Evolutionary conservation across 352 stramenopile genomes (phyloP).

Genomic region (Globisporangium cylindrosporum): DNA sequence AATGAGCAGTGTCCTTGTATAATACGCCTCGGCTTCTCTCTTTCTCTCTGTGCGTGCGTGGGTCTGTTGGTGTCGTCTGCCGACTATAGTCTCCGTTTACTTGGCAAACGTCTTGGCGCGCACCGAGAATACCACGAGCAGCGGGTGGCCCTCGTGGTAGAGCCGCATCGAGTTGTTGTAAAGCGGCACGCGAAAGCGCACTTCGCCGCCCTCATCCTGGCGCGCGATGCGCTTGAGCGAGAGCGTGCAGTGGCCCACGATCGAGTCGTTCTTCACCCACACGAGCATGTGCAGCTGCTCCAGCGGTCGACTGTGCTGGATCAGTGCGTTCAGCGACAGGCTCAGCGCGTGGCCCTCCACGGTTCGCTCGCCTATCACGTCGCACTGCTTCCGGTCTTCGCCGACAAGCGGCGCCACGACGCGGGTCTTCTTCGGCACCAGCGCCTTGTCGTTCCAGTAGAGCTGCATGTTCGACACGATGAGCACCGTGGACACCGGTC

Average conservation of each 20-base stretch:
- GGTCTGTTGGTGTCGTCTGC: background rate
- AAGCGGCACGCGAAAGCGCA: constrained; percentile 74
- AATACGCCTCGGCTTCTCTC: background rate
- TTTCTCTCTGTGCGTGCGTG: background rate
- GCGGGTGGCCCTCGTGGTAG: constrained; percentile 63
- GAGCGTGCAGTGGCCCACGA: constrained; percentile 77
- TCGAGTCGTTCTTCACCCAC: constrained; percentile 78
- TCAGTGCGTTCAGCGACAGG: constrained; percentile 69
- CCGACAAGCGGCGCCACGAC: constrained; percentile 73
- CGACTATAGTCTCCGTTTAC: constrained; percentile 20
- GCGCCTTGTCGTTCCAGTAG: constrained; percentile 59
- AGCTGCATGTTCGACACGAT: constrained; percentile 77
- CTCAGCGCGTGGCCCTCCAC: constrained; percentile 49
- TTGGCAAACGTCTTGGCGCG: constrained; percentile 84
- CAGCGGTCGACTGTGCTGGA: constrained; percentile 66
- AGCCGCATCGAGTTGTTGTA: constrained; percentile 80
- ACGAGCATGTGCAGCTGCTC: constrained; percentile 84
- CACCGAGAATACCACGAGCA: constrained; percentile 75
- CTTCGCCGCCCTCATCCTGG: constrained; percentile 60
- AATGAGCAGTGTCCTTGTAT: background rate
- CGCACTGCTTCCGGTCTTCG: constrained; percentile 73
- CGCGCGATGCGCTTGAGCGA: constrained; percentile 77
- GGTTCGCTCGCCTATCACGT: constrained; percentile 70
- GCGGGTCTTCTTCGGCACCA: constrained; percentile 79
- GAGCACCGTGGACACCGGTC: constrained; percentile 64